phyloP scores from a whole-genome alignment of 176 grass and related monocot genomes.

The Phoenix dactylifera region DNA sequence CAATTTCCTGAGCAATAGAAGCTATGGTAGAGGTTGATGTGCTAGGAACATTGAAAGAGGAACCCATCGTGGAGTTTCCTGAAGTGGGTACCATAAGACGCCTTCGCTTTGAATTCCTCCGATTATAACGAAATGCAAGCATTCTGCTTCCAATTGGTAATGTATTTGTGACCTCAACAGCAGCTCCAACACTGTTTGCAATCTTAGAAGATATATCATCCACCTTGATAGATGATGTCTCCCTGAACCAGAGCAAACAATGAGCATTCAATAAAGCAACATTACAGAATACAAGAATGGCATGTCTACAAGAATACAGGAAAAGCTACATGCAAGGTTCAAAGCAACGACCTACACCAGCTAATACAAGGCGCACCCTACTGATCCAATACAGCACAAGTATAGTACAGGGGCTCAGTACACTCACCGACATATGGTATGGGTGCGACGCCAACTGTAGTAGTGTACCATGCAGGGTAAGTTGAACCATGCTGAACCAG shows the following conservation, averaged over 20 bases:
- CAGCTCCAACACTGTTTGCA: constrained; percentile 58
- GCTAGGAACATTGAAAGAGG: constrained; percentile 17
- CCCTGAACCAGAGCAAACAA: constrained; percentile 25
- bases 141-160: constrained; percentile 46
- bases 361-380: no score
- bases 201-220: constrained; percentile 63
- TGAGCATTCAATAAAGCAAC: constrained; percentile 20
- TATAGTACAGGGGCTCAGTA: no score
- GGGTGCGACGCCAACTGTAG: no score
- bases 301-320: no score
- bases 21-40: constrained; percentile 27
- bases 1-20: constrained; percentile 25
- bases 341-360: no score
- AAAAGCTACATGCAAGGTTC: no score
- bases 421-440: no score
- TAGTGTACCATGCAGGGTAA: no score
- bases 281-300: constrained; percentile 16
- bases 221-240: constrained; percentile 63
- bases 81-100: constrained; percentile 34
- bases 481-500: no score
- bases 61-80: constrained; percentile 26
- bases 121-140: constrained; percentile 63
- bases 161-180: constrained; percentile 79
- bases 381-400: no score
- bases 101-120: constrained; percentile 83